These are phyloP conservation scores for Dalbergia cochinchinensis DNA, from an alignment of 306 rosid genomes.

Conservation along the genomic window DNA sequence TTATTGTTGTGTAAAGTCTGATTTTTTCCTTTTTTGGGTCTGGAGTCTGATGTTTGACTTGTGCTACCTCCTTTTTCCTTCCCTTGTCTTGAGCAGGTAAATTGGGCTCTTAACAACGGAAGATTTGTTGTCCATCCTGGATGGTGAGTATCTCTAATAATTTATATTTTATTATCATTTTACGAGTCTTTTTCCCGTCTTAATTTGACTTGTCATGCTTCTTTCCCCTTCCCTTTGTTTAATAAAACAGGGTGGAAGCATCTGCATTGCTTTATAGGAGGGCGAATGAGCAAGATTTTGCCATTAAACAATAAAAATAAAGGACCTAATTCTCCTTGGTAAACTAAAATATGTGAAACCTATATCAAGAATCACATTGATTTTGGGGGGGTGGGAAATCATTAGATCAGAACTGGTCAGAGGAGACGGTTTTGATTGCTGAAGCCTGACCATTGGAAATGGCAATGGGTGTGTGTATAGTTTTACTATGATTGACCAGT, in stretches of 20 bases:
- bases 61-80: constrained; percentile 1
- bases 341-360: constrained; percentile 63
- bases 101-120: constrained; percentile 84
- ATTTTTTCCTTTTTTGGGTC: too few relatives aligned
- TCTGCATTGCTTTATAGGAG: constrained; percentile 98
- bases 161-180: constrained; percentile 12
- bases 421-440: constrained; percentile 39
- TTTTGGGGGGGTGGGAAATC: constrained; percentile 50
- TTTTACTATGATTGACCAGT: constrained; percentile 30
- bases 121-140: constrained; percentile 92
- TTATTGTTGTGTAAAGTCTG: neutral
- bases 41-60: constrained; percentile 25
- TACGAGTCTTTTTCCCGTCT: neutral
- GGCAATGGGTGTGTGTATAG: constrained; percentile 30
- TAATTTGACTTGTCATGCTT: constrained; percentile 47
- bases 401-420: constrained; percentile 46
- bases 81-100: constrained; percentile 74
- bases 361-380: constrained; percentile 53
- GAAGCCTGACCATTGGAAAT: constrained; percentile 31
- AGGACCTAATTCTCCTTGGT: constrained; percentile 51
- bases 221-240: constrained; percentile 17
- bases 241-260: constrained; percentile 94
- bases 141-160: constrained; percentile 69
- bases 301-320: constrained; percentile 71
- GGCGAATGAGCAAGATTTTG: constrained; percentile 92